phyloP scores from a whole-genome alignment of 345 rosid genomes.

The Arabidopsis thaliana region TAIR10.1 NC_003071.7:12132501-12133000 shows the following conservation, averaged over 20 bases:
- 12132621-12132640: not conserved
- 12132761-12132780: slow-evolving; percentile 3
- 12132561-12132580: not conserved
- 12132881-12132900: slow-evolving; percentile 8
- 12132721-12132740: slow-evolving; percentile 13
- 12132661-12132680: slow-evolving; percentile 5
- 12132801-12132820: not conserved
- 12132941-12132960: not conserved
- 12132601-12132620: not conserved
- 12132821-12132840: slow-evolving; percentile 2
- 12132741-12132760: not conserved
- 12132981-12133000: not conserved
- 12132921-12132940: not conserved
- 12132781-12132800: not conserved
- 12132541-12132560: not conserved
- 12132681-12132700: too few relatives aligned
- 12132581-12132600: not conserved
- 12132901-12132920: not conserved
- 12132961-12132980: not conserved
- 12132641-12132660: not conserved
- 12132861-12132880: not conserved
- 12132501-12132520: not conserved
- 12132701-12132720: not conserved
- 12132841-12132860: not conserved
- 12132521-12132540: not conserved